A percentile compares a stretch with the other conserved stretches of the same genome.
These are phyloP conservation scores for Phytophthora citrophthora DNA, from an alignment of 352 stramenopile genomes.

Conservation along the genomic window DNA sequence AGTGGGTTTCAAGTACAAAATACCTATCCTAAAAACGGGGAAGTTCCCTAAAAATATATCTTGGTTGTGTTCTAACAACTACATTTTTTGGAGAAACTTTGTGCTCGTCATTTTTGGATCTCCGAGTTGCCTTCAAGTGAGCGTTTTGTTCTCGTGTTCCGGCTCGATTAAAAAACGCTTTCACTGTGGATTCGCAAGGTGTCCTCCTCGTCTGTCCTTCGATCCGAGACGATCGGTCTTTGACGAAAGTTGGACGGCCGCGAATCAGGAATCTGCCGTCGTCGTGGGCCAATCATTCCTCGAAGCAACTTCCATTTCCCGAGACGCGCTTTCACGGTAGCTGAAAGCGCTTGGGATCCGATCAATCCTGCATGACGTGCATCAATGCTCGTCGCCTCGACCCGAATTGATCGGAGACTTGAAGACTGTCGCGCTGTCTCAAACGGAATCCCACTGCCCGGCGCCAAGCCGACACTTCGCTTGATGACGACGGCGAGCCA, in stretches of 20 bases:
- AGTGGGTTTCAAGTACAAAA: neutral
- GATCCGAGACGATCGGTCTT: slow-evolving; percentile 20
- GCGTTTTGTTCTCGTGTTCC: neutral
- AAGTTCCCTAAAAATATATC: slow-evolving; percentile 4
- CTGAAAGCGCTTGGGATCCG: neutral
- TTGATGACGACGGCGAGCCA: slow-evolving; percentile 20
- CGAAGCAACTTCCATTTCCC: neutral
- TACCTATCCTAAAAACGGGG: neutral
- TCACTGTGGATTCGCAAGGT: slow-evolving; percentile 17
- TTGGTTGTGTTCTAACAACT: neutral
- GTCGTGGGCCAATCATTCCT: slow-evolving; percentile 10
- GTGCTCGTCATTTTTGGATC: slow-evolving; percentile 8
- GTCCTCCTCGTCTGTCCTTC: slow-evolving; percentile 27
- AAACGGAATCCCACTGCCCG: slow-evolving; percentile 19
- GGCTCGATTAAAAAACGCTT: slow-evolving; percentile 24
- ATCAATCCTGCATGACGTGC: neutral
- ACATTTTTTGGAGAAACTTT: neutral
- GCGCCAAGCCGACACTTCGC: slow-evolving; percentile 8
- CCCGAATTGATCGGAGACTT: neutral
- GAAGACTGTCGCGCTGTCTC: slow-evolving; percentile 17
- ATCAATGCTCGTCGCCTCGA: neutral
- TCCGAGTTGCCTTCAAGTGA: slow-evolving; percentile 24
- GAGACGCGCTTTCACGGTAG: neutral
- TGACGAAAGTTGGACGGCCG: slow-evolving; percentile 15
- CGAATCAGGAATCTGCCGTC: slow-evolving; percentile 14